Base-by-base conservation (phyloP, 169 alveolate species). In the Plasmodium cynomolgi region DNA sequence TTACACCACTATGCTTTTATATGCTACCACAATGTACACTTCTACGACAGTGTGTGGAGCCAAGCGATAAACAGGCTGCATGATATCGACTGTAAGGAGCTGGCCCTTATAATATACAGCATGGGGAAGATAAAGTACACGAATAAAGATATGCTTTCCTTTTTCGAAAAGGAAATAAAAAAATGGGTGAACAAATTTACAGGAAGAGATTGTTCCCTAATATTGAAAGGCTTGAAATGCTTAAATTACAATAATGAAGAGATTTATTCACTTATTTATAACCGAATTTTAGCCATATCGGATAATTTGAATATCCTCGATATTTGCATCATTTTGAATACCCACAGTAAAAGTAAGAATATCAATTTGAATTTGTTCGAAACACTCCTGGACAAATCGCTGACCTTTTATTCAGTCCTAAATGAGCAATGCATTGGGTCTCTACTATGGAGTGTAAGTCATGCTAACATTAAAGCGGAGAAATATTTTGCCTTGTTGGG, bases 71-170 rank as follows among this genome's bases (percentile, higher is more conserved):
- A 82, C 54, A 81, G 29, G 23, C 83, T 91, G 23, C 37, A 91
- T 56, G 95, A 91, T 77, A 91, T 91, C 3, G 95, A 91, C 62
- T 91, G 95, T 82, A 91, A 91, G 83, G 95, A 91, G 39, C 34
- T 91, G 58, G 95, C 95, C 20, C 79, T 91, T 2, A 71, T 91
- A 33, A 71, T 91, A 47, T 91, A 91, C 75, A 91, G 95, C 77
- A 91, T 91, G 95, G 95, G 95, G 23, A 91, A 91, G 75, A 91
- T 91, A 71, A 91, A 91, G 77, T 91, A 91, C 75, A 41, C 54
- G n/a, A 91, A 91, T 62, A 91, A 81, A 37, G 92, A 91, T 34
- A 91, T 91, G 92, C 58, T 91, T 34, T 31, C 47, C 15, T 83
- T 91, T 82, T 91, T 91, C 75, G 85, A 82, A 71, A 91, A 83